Percentiles rank a stretch among this genome's conserved stretches.
Conservation (phyloP, 495 filamentous ascomycete genomes). For the Xylaria sp. region DNA sequence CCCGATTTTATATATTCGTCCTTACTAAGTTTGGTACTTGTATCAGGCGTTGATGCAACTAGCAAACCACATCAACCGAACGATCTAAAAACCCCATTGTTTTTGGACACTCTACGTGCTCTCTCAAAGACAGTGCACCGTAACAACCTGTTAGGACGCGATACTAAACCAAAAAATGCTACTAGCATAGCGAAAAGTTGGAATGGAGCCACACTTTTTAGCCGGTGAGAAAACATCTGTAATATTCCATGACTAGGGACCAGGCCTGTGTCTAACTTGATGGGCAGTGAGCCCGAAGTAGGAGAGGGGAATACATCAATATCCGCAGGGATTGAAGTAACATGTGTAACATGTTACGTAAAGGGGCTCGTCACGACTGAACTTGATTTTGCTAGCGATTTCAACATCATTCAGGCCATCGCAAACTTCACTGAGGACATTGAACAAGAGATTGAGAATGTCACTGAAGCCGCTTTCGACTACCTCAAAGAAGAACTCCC, state of each 20-base stretch:
- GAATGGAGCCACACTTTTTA: conserved; percentile 46
- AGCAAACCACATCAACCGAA: not conserved
- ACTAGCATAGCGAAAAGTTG: conserved; percentile 50
- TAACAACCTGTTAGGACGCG: not conserved
- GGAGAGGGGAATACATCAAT: conserved; percentile 19
- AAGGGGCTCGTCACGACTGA: conserved; percentile 53
- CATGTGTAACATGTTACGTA: conserved; percentile 59
- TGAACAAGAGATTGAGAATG: conserved; percentile 40
- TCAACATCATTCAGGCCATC: conserved; percentile 49
- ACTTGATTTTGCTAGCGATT: conserved; percentile 47
- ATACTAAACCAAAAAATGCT: conserved; percentile 43
- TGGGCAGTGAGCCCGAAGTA: conserved; percentile 17
- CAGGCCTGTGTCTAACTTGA: conserved; percentile 13
- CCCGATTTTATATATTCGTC: not conserved
- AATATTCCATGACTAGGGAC: not conserved
- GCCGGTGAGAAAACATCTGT: conserved; percentile 31
- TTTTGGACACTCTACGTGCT: not conserved
- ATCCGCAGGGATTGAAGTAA: conserved; percentile 46
- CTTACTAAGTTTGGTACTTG: conserved; percentile 9
- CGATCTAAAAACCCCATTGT: not conserved
- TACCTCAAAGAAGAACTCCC: conserved; percentile 40
- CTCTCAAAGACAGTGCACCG: conserved; percentile 5
- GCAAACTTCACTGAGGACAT: conserved; percentile 41
- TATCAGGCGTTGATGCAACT: not conserved
- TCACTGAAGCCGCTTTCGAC: conserved; percentile 36